A percentile compares a stretch with the other conserved stretches of the same genome.
Conservation (phyloP, 2,329 filamentous ascomycete genomes). For the Aureobasidium mangrovei region DNA sequence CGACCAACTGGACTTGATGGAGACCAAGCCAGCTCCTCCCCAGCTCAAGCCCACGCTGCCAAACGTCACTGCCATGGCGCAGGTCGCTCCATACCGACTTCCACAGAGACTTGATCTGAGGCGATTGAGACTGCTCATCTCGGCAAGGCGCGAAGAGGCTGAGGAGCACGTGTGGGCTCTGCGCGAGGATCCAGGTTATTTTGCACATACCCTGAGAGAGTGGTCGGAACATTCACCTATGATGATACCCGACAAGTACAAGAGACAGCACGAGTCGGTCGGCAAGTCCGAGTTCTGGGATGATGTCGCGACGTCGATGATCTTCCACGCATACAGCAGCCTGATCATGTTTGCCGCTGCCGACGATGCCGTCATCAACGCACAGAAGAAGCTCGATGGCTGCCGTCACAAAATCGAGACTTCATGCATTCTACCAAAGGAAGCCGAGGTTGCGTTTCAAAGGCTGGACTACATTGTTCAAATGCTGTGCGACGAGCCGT, state of each 20-base stretch:
- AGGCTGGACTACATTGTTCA: not conserved
- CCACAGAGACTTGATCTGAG: slow-evolving; percentile 41
- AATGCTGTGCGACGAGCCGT: slow-evolving; percentile 21
- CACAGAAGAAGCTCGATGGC: not conserved
- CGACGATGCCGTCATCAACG: not conserved
- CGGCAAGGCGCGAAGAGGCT: slow-evolving; percentile 33
- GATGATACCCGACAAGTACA: slow-evolving; percentile 33
- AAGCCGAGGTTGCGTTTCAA: not conserved
- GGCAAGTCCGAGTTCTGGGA: slow-evolving; percentile 15
- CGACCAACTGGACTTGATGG: slow-evolving; percentile 15
- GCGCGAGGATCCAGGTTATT: slow-evolving; percentile 52
- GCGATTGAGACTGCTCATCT: slow-evolving; percentile 37
- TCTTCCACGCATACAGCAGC: slow-evolving; percentile 17
- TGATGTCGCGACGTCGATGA: slow-evolving; percentile 15
- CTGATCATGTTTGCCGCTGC: slow-evolving; percentile 16
- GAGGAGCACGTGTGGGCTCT: slow-evolving; percentile 49
- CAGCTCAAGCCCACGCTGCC: not conserved
- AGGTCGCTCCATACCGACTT: slow-evolving; percentile 46
- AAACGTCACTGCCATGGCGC: slow-evolving; percentile 20
- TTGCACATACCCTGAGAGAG: slow-evolving; percentile 37
- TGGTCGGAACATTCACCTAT: slow-evolving; percentile 41
- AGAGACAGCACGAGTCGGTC: slow-evolving; percentile 24
- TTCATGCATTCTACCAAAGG: not conserved
- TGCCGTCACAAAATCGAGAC: not conserved
- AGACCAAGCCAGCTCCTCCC: slow-evolving; percentile 15